Evolutionary conservation across 768 basidiomycete genomes (phyloP).

Genomic region (Serendipita sp.): DNA sequence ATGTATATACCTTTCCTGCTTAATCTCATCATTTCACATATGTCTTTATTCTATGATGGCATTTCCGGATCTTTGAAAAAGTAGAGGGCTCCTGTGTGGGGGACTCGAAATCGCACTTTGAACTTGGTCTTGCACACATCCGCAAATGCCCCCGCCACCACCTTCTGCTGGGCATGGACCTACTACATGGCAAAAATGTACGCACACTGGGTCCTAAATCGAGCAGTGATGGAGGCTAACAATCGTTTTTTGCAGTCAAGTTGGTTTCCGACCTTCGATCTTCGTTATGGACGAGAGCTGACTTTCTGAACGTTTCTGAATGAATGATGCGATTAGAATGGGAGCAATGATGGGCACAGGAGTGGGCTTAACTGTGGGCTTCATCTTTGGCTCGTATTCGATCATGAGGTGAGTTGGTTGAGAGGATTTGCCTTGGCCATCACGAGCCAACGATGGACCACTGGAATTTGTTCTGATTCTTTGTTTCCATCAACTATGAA

Average conservation of each 20-base stretch:
- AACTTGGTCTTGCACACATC: neutral
- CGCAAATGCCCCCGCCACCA: constrained; percentile 2
- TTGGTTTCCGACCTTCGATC: constrained; percentile 8
- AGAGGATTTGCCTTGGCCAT: too few relatives aligned
- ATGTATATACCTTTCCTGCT: neutral
- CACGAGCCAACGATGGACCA: neutral
- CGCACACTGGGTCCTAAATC: constrained; percentile 14
- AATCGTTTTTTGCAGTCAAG: constrained; percentile 10
- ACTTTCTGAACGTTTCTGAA: neutral
- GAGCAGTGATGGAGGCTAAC: constrained; percentile 8
- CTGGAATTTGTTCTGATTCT: neutral
- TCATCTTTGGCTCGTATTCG: constrained; percentile 89
- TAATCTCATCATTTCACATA: neutral
- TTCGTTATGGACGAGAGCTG: constrained; percentile 7
- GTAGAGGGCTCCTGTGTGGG: neutral
- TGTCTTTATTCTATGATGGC: neutral
- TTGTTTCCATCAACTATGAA: neutral
- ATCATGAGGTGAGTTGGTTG: constrained; percentile 63
- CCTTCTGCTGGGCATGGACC: constrained; percentile 28
- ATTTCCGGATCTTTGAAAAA: too few relatives aligned
- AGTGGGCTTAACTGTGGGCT: constrained; percentile 91
- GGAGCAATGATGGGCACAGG: constrained; percentile 84
- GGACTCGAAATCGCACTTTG: neutral
- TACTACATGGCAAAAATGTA: constrained; percentile 64
- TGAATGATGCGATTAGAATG: constrained; percentile 40